Evolutionary conservation across 2,329 filamentous ascomycete genomes (phyloP), one percentile per base, ranked within the genome.

Genomic region (Phialophora verrucosa): DNA sequence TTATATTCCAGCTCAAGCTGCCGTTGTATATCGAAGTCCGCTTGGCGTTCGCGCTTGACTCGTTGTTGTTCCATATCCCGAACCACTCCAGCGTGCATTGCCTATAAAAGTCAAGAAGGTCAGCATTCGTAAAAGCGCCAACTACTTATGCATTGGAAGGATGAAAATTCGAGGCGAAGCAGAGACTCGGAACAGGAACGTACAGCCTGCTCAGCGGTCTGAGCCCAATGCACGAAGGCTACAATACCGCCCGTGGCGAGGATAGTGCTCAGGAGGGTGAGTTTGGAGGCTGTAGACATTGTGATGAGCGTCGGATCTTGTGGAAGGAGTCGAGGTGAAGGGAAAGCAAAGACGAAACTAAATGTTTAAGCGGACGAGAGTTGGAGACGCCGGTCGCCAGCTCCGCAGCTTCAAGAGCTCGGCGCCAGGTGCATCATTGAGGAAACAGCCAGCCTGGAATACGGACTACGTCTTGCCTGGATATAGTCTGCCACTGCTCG

Each of bases 21-120:
- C 69, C 85, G 87, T 77, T 99, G 95, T 86, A 96, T 88, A 71
- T 98, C 93, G 75, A 99, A 99, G 76, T 99, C 95, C 59, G 93
- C 87, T 78, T 96, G 91, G 66, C 95, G 89, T 78, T 99, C 95
- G 71, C 87, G 86, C 81, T 97, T 97, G 71, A 97, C 78, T 54
- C 91, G 88, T 77, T 97, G 93, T 76, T 96, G 92, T 76, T 98
- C 94, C 84, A 97, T 91, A 75, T 99, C 95, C 70, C 94, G 91
- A 70, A 98, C 83, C 50, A 99, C 95, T 53, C 95, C 95, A 72
- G 90, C 87, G 76, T 99, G 95, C 95, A 99, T 99, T 64, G 92
- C 91, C 95, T 80, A 69, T 0, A 38, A 55, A 17, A 8, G 8
- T n/a, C 38, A 20, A 44, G 17, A n/a, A 44, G 17, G 17, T 44